These are phyloP conservation scores for Verticillium dahliae DNA, from an alignment of 2,329 filamentous ascomycete genomes.

Conservation along the genomic window DNA sequence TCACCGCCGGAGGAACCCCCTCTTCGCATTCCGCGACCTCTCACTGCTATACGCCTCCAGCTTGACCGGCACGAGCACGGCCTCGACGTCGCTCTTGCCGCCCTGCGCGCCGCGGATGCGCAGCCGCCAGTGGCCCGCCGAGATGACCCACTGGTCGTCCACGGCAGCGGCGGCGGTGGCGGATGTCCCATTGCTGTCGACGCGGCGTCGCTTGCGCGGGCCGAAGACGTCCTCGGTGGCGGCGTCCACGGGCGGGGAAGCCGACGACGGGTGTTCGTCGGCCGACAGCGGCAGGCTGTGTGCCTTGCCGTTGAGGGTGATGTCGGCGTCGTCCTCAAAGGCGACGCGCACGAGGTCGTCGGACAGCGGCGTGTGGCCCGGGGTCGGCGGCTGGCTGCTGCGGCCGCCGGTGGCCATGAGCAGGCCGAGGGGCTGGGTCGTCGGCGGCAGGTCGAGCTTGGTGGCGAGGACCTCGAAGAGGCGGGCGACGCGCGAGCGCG, in stretches of 20 bases:
- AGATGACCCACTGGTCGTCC: constrained; percentile 54
- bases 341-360: constrained; percentile 63
- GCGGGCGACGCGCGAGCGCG: constrained; percentile 62
- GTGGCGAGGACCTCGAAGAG: constrained; percentile 76
- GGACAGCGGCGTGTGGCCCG: constrained; percentile 62
- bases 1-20: constrained; percentile 50
- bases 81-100: constrained; percentile 55
- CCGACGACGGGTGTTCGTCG: constrained; percentile 22
- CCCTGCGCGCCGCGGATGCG: constrained; percentile 49
- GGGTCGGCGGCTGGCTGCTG: constrained; percentile 54
- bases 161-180: constrained; percentile 11
- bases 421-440: constrained; percentile 54
- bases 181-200: constrained; percentile 21
- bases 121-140: constrained; percentile 65
- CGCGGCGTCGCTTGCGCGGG: constrained; percentile 38
- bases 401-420: constrained; percentile 61
- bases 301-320: constrained; percentile 52
- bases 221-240: constrained; percentile 11
- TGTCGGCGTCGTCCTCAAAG: constrained; percentile 52
- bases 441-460: constrained; percentile 64
- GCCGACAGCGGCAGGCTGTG: constrained; percentile 26
- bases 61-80: constrained; percentile 69
- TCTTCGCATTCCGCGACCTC: constrained; percentile 55
- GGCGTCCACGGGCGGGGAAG: constrained; percentile 10
- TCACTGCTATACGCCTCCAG: constrained; percentile 66